Base-by-base conservation (phyloP, 2,329 filamentous ascomycete species). In the Penicillium brasilianum region DNA sequence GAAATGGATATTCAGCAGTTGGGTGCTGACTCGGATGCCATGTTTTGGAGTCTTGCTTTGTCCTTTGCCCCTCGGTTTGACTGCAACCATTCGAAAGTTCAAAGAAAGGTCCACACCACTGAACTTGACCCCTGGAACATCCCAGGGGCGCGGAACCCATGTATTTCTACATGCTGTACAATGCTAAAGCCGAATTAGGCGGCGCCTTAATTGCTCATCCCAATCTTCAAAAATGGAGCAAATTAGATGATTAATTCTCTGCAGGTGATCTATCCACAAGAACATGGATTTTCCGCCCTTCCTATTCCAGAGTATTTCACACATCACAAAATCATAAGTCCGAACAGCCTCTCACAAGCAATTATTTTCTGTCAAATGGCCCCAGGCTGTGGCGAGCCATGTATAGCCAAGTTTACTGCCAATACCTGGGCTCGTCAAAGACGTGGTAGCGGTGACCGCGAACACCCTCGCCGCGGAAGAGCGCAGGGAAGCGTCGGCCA, bases 361-460 rank as follows among this genome's bases (percentile, higher is more conserved):
- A 58, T 20, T 3, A 25, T 59, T 53, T 28, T 28, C 49, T 50
- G 48, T 32, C 37, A 41, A 20, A 13, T 22, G 20, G 14, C 13
- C 22, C 30, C 18, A 37, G n/a, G 2, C n/a, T 20, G 7, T 30
- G 6, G 20, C 16, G 7, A 28, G 22, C 18, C 18, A 30, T 8
- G 13, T 25, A 60, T n/a, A 4, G 39, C 52, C 7, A 16, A 28
- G 20, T 51, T 71, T 73, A 81, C 60, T 77, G 72, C 74, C 78
- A 83, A 66, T 95, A 97, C 74, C 91, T 85, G 53, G 93, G 93
- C 80, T 96, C 92, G 69, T 97, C 85, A 78, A 99, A 98, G 32
- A 98, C 95, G 77, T 99, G 95, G 78, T 98, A 99, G 62, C 84
- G 81, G 78, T 99, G 95, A 4, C 92, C 95, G 61, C 95, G 84